phyloP scores from a whole-genome alignment of 768 basidiomycete genomes.

The Lactarius evosmus region DNA sequence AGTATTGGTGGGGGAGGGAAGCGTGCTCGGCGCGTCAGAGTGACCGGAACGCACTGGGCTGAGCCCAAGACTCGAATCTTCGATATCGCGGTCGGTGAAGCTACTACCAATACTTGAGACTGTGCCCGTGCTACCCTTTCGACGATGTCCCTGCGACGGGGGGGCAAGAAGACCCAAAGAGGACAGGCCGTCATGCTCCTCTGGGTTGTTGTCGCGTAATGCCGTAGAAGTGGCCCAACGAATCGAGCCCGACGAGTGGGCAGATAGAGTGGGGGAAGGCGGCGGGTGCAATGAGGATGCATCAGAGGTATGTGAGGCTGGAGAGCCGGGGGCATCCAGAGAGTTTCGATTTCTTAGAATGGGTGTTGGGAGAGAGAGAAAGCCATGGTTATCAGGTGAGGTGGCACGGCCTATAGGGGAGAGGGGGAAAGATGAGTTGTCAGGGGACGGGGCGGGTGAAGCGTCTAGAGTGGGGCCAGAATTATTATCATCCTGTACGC shows the following conservation, averaged over 20 bases:
- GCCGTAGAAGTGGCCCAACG: constrained; percentile 55
- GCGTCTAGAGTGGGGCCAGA: neutral
- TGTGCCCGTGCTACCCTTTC: constrained; percentile 60
- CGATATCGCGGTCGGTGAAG: constrained; percentile 38
- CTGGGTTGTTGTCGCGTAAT: constrained; percentile 67
- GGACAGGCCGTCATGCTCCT: constrained; percentile 49
- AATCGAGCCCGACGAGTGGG: constrained; percentile 48
- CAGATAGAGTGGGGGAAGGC: constrained; percentile 76
- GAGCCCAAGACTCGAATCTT: constrained; percentile 24
- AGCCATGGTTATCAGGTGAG: constrained; percentile 14
- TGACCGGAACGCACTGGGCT: constrained; percentile 30
- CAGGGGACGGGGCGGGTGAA: neutral
- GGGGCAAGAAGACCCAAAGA: constrained; percentile 51
- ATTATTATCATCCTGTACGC: constrained; percentile 15
- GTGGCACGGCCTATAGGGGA: neutral
- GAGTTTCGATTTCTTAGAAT: constrained; percentile 32
- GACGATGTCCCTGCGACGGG: constrained; percentile 40
- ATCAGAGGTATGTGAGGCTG: constrained; percentile 37
- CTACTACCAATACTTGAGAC: constrained; percentile 49
- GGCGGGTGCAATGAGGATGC: constrained; percentile 44
- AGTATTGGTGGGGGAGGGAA: constrained; percentile 39
- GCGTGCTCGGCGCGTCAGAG: constrained; percentile 36
- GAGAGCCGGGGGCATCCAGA: constrained; percentile 34
- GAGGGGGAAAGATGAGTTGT: neutral
- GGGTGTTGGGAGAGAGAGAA: constrained; percentile 20